Percentiles rank a stretch among this genome's conserved stretches.
Conservation (phyloP, 2,329 filamentous ascomycete species). For the Leptodontidium sp. region DNA sequence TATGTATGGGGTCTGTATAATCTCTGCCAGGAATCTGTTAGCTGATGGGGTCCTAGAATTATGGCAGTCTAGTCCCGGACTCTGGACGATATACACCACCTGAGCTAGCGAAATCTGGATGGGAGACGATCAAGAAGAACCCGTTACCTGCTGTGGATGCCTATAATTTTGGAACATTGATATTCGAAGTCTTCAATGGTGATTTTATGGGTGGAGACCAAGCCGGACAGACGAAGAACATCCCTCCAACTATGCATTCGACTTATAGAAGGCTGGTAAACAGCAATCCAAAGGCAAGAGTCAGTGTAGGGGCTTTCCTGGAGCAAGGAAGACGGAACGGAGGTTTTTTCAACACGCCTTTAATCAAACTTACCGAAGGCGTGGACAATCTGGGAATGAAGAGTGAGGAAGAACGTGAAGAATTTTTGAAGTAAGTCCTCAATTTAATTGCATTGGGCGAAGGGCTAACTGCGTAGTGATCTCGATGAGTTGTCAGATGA, state of each 20-base stretch:
- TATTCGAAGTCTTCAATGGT: conserved; percentile 93
- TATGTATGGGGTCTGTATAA: conserved; percentile 62
- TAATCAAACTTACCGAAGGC: conserved; percentile 92
- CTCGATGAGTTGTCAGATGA: conserved; percentile 89
- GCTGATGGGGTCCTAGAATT: conserved; percentile 64
- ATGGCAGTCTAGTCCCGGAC: conserved; percentile 87
- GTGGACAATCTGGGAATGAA: conserved; percentile 94
- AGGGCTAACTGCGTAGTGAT: conserved; percentile 57
- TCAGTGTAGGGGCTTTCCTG: conserved; percentile 85
- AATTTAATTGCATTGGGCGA: not conserved
- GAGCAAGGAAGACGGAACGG: conserved; percentile 85
- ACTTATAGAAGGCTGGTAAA: conserved; percentile 91
- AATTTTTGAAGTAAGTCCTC: conserved; percentile 72
- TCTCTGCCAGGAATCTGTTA: not conserved
- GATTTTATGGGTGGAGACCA: conserved; percentile 80
- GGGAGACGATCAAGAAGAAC: conserved; percentile 87
- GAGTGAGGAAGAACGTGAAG: conserved; percentile 81
- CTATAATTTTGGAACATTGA: conserved; percentile 83
- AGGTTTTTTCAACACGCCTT: conserved; percentile 89
- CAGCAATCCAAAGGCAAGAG: conserved; percentile 85
- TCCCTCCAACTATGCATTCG: conserved; percentile 88
- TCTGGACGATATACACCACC: conserved; percentile 85
- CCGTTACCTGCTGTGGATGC: conserved; percentile 85
- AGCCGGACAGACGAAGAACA: conserved; percentile 82
- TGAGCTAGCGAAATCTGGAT: conserved; percentile 86